Percentiles rank a stretch among this genome's conserved stretches.
phyloP scores from a whole-genome alignment of 495 filamentous ascomycete species.

The Tuber aestivum region DNA sequence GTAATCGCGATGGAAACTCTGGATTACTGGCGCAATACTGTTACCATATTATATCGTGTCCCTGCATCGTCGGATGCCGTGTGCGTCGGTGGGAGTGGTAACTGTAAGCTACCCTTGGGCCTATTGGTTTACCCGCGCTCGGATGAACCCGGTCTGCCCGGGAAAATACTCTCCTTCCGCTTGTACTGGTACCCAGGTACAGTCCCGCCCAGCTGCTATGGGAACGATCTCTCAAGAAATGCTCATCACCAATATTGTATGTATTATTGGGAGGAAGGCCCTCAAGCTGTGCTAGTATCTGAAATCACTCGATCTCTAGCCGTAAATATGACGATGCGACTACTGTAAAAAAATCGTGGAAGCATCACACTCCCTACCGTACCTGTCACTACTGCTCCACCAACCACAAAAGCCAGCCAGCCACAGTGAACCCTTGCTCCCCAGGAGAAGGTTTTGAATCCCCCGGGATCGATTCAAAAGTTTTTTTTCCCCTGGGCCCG shows the following conservation, averaged over 20 bases:
- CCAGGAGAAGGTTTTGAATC: background rate
- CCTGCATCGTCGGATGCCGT: background rate
- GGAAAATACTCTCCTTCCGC: background rate
- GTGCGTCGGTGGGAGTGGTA: background rate
- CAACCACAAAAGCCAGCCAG: too few relatives aligned
- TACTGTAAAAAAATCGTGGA: too few relatives aligned
- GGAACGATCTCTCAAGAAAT: background rate
- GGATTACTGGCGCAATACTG: background rate
- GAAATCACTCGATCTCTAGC: too few relatives aligned
- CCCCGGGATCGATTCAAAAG: background rate
- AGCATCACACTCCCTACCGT: too few relatives aligned
- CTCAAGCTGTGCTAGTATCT: too few relatives aligned
- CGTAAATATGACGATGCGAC: too few relatives aligned
- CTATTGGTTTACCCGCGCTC: background rate
- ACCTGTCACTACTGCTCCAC: too few relatives aligned
- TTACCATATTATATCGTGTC: background rate
- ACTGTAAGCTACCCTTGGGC: background rate
- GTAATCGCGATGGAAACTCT: background rate
- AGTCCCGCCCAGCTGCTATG: too few relatives aligned
- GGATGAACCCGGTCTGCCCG: background rate
- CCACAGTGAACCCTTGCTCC: too few relatives aligned
- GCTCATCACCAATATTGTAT: background rate
- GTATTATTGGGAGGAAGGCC: too few relatives aligned
- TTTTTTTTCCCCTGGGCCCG: background rate
- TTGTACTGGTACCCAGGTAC: background rate